phyloP scores from a whole-genome alignment of 352 stramenopile species.

The Pythium coloratum region DNA sequence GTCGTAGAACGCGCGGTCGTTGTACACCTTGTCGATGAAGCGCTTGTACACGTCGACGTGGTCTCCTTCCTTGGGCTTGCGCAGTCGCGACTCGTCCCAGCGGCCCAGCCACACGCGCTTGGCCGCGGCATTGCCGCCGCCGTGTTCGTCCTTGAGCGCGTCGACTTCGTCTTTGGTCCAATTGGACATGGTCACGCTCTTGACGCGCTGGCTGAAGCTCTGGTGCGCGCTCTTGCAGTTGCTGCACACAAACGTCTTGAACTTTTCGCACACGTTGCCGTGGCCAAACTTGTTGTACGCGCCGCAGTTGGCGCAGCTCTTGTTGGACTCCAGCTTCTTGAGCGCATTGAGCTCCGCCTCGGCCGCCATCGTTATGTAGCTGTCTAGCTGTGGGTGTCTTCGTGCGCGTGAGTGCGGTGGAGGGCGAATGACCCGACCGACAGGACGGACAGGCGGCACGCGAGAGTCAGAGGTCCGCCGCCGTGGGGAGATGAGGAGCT shows the following conservation, averaged over 20 bases:
- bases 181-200: constrained; percentile 94
- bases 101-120: constrained; percentile 85
- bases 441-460: neutral
- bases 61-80: constrained; percentile 71
- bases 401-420: constrained; percentile 5
- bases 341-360: constrained; percentile 80
- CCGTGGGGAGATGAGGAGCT: neutral
- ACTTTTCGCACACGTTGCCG: constrained; percentile 91
- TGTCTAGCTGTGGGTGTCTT: neutral
- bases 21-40: constrained; percentile 86
- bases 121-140: constrained; percentile 87
- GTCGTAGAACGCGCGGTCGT: constrained; percentile 76
- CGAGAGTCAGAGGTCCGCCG: neutral
- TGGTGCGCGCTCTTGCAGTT: constrained; percentile 95
- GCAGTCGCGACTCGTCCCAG: constrained; percentile 73
- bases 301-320: constrained; percentile 83
- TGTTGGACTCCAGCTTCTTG: constrained; percentile 85
- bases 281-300: constrained; percentile 91
- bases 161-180: constrained; percentile 92
- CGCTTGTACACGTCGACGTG: constrained; percentile 85
- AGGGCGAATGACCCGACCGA: neutral
- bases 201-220: constrained; percentile 93
- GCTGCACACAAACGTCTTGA: constrained; percentile 93
- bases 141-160: constrained; percentile 80
- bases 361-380: constrained; percentile 11